Base-by-base conservation (phyloP, 225 moss, liverwort and hornwort genomes). In the Pseudisothecium myosuroides region DNA sequence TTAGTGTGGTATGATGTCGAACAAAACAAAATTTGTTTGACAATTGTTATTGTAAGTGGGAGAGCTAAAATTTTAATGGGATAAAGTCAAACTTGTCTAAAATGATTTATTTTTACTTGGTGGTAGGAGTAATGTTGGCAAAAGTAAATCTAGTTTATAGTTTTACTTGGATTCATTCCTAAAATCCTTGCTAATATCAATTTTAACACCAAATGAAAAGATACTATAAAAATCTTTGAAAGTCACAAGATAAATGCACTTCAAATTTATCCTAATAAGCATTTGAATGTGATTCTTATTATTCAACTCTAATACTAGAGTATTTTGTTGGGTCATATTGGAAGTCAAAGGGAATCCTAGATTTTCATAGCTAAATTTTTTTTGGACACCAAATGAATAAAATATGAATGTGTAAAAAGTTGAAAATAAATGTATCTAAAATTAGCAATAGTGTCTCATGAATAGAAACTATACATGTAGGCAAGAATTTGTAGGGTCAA, bases 381-480 rank as follows among this genome's bases (percentile, higher is more conserved):
- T 24, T 23, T 54, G 2, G 4, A 77, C 14, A 54, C 2, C 0
- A 1, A 6, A 24, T 37, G 14, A 76, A 9, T 36, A 36, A 54
- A 54, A 54, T 14, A 52, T 36, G 14, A 54, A 24, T 55, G 15
- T 23, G 0, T 34, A 9, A 76, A 22, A 22, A 21, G 1, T 3
- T 54, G 9, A 37, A 55, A 24, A 12, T 4, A 24, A 14, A 36
- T 77, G 9, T 24, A 15, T 2, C 6, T 9, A 14, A 23, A 77
- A 77, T 37, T 0, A 54, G 0, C 6, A 1, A 54, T 12, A 37
- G 0, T 24, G 0, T 78, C 1, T 37, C 0, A n/a, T 24, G 4
- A 55, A 55, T 55, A 37, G 24, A 37, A 6, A 55, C 2, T 55
- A 6, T 7, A 32, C 1, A 49, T 31, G 10, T 49, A 17, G 11